Base-by-base conservation (phyloP, 345 rosid genomes). In the Salix exigua region DNA sequence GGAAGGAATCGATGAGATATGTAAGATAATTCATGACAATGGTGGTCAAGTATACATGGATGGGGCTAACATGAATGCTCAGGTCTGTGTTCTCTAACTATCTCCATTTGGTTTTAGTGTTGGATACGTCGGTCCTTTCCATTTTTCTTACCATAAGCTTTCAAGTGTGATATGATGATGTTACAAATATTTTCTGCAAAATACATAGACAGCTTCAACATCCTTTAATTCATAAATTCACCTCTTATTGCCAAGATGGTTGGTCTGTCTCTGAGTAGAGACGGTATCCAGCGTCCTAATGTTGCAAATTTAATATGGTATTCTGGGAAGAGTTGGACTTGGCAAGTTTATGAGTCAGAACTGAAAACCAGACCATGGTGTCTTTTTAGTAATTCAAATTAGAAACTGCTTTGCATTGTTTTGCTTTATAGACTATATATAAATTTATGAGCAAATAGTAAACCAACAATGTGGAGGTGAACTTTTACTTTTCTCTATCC, bases 21-120 rank as follows among this genome's bases (percentile, higher is more conserved):
- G 98, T 81, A 91, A 89, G 86, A 96, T 92, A 70, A 92, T 93
- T 74, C 99, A 96, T 76, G 94, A 89, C 60, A 93, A 96, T 76
- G 99, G 99, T 82, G 99, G 97, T 74, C 98, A 96, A 82, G 97
- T 94, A 71, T 96, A 96, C 88, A 96, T 96, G 99, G 99, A 96
- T 77, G 99, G 99, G 23, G 98, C 98, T 61, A 96, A 96, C 92
- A 94, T 96, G 99, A 96, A 96, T 80, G 98, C 97, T n/a, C 96
- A 96, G 98, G 98, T 94, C 70, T 64, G 73, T 72, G 53, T 80
- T 68, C 26, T 70, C 55, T 18, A 69, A 44, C 63, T 48, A 31
- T 71, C 74, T 73, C 38, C 68, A 51, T 48, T 12, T 71, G 19
- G n/a, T 78, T 73, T 79, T 61, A 50, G 31, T 50, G 23, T 30